Conservation (phyloP, 345 rosid species). For the Pseudoturritis turrita region DNA sequence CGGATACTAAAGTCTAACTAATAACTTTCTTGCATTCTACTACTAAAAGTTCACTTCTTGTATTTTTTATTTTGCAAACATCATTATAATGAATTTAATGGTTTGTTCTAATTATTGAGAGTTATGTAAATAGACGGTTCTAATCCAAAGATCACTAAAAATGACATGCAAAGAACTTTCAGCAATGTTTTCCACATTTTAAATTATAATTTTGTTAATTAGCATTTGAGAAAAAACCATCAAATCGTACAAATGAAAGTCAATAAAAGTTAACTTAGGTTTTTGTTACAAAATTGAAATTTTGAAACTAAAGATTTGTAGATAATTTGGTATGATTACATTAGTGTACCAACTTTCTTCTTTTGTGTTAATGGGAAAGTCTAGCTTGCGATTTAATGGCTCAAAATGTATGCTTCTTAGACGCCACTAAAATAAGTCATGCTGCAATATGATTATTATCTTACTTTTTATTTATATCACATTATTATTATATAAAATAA, state of each 20-base stretch:
- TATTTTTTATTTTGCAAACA: background rate
- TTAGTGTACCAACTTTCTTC: constrained; percentile 18
- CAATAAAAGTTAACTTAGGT: constrained; percentile 3
- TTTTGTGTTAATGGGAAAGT: constrained; percentile 31
- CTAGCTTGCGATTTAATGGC: constrained; percentile 19
- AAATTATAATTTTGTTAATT: background rate
- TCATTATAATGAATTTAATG: background rate
- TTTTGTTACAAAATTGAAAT: constrained; percentile 10
- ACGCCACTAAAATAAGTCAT: constrained; percentile 24
- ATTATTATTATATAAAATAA: background rate
- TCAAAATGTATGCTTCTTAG: constrained; percentile 25
- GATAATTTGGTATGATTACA: constrained; percentile 25
- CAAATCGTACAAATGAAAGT: background rate
- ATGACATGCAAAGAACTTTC: background rate
- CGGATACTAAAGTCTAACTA: background rate
- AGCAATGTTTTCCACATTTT: background rate
- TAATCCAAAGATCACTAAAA: background rate
- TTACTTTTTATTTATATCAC: background rate
- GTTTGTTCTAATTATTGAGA: background rate
- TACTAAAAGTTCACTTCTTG: background rate
- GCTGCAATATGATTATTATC: constrained; percentile 12
- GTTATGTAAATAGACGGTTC: background rate
- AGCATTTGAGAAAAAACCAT: background rate
- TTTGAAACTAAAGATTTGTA: background rate
- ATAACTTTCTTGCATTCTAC: background rate